Conservation (phyloP, 306 rosid species). For the Rubus idaeus region DNA sequence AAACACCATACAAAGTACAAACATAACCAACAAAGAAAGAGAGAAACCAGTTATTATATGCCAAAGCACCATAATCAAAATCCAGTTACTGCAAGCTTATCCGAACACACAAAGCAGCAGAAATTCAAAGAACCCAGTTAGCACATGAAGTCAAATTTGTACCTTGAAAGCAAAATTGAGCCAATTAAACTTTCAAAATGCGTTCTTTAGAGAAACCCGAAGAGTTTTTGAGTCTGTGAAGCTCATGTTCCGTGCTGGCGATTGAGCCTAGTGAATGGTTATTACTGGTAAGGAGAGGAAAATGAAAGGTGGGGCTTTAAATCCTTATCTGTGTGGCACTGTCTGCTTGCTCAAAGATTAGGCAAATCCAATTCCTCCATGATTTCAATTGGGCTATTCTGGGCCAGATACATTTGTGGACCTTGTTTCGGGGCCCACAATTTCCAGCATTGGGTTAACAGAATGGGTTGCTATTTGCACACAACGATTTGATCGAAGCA, state of each 20-base stretch:
- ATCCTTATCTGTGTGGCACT: constrained; percentile 67
- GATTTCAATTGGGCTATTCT: constrained; percentile 10
- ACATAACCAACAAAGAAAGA: not conserved
- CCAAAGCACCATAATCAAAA: constrained; percentile 16
- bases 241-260: constrained; percentile 23
- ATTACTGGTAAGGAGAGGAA: constrained; percentile 45
- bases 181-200: not conserved
- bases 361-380: constrained; percentile 12
- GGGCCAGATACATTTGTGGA: not conserved
- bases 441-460: not conserved
- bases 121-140: constrained; percentile 11
- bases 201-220: constrained; percentile 10
- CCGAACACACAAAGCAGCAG: constrained; percentile 19
- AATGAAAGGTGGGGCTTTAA: constrained; percentile 81
- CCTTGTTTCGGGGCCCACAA: not conserved
- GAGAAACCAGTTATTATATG: not conserved
- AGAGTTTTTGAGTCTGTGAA: constrained; percentile 16
- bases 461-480: not conserved
- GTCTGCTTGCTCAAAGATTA: constrained; percentile 21
- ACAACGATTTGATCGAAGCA: not conserved
- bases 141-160: not conserved
- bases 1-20: not conserved
- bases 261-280: not conserved
- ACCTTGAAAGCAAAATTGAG: constrained; percentile 19
- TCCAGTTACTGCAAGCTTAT: constrained; percentile 27